Percentiles rank a stretch among this genome's conserved stretches.
Conservation (phyloP, 1,284 basidiomycete genomes). For the Prillingera fragicola region DNA sequence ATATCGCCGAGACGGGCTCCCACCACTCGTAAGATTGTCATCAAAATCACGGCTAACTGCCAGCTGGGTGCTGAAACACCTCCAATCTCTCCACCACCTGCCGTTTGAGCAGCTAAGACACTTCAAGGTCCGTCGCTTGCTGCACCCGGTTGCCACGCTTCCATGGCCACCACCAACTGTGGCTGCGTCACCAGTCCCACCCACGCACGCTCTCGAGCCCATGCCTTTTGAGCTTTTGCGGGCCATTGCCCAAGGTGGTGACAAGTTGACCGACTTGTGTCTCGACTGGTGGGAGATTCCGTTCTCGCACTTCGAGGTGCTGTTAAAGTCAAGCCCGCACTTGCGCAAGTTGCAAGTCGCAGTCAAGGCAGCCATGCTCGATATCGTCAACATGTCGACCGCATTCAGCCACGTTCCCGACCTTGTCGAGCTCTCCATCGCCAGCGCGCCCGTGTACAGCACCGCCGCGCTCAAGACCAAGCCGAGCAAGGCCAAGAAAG, state of each 20-base stretch:
- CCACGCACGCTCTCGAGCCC: constrained; percentile 4
- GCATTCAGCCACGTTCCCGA: constrained; percentile 16
- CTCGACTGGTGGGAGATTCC: constrained; percentile 31
- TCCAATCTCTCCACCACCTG: constrained; percentile 21
- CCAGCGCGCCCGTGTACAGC: constrained; percentile 13
- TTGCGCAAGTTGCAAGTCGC: constrained; percentile 18
- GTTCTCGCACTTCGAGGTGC: constrained; percentile 10
- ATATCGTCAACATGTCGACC: constrained; percentile 16
- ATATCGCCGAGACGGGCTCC: constrained; percentile 18
- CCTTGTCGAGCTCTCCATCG: constrained; percentile 18
- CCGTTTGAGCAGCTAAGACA: constrained; percentile 23
- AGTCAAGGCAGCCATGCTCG: no score
- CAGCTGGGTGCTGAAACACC: constrained; percentile 33
- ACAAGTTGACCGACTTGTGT: constrained; percentile 16
- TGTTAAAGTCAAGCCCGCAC: constrained; percentile 13
- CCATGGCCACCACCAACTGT: constrained; percentile 20
- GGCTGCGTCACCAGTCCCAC: constrained; percentile 7
- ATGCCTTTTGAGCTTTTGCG: constrained; percentile 16
- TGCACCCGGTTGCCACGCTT: constrained; percentile 21
- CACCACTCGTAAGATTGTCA: constrained; percentile 25
- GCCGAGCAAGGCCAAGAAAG: constrained; percentile 3
- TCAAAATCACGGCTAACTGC: neutral
- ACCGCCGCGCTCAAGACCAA: constrained; percentile 9
- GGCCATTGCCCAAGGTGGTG: constrained; percentile 14
- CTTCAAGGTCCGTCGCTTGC: constrained; percentile 20